Evolutionary conservation across 2,329 filamentous ascomycete species (phyloP).

Genomic region (Fusarium camptoceras): DNA sequence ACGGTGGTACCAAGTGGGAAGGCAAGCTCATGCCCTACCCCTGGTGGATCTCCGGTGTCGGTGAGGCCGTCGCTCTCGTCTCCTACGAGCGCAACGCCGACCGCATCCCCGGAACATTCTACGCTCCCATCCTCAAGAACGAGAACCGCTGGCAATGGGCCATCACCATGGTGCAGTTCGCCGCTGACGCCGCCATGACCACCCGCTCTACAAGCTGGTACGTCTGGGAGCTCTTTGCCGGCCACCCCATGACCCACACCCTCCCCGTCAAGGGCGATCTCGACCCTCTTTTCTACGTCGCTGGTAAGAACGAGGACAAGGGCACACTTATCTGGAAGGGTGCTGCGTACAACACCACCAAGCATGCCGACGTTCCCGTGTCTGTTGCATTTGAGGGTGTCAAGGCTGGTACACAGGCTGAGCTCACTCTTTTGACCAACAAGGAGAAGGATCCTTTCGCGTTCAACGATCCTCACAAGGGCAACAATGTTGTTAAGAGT

Average conservation of each 20-base stretch:
- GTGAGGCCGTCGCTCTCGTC: conserved; percentile 73
- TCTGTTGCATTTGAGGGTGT: conserved; percentile 60
- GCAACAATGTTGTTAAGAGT: conserved; percentile 63
- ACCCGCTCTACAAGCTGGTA: conserved; percentile 64
- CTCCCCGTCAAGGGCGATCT: conserved; percentile 58
- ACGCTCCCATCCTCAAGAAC: conserved; percentile 63
- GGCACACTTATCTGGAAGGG: conserved; percentile 62
- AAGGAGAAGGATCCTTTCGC: conserved; percentile 55
- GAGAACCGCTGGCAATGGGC: conserved; percentile 64
- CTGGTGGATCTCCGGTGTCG: conserved; percentile 69
- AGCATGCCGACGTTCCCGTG: conserved; percentile 58
- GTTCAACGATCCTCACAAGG: conserved; percentile 58
- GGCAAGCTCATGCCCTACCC: conserved; percentile 60
- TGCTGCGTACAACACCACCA: conserved; percentile 65
- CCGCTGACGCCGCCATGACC: conserved; percentile 60
- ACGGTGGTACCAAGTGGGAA: conserved; percentile 62
- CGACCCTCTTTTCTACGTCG: conserved; percentile 62
- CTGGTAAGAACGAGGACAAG: conserved; percentile 58
- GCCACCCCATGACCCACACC: conserved; percentile 59
- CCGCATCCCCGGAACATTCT: conserved; percentile 65
- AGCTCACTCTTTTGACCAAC: conserved; percentile 60
- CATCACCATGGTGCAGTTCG: conserved; percentile 63
- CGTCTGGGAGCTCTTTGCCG: conserved; percentile 62
- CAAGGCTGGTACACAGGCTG: conserved; percentile 53
- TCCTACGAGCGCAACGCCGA: conserved; percentile 74